Percentiles rank a stretch among this genome's conserved stretches.
Conservation (phyloP, 257 asterid species). For the Salvia miltiorrhiza region DNA sequence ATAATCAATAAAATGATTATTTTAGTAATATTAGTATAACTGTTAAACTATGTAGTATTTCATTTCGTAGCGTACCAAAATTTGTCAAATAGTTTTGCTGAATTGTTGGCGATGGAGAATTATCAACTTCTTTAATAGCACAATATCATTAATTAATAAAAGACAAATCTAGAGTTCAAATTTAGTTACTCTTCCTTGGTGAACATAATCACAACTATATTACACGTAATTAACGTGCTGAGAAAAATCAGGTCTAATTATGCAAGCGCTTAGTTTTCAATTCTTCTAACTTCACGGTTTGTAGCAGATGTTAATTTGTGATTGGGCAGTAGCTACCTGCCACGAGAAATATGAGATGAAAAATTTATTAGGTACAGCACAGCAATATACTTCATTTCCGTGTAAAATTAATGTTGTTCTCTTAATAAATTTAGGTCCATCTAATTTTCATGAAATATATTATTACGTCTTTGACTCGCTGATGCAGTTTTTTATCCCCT, state of each 20-base stretch:
- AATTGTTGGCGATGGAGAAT: too few species aligned
- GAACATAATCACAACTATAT: not conserved
- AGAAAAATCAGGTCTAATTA: not conserved
- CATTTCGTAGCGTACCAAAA: too few species aligned
- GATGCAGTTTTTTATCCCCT: not conserved
- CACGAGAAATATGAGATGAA: not conserved
- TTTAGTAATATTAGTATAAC: too few species aligned
- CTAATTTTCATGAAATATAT: not conserved
- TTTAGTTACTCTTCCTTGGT: not conserved
- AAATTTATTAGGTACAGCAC: not conserved
- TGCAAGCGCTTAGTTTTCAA: not conserved
- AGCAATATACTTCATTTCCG: not conserved
- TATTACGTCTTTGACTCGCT: conserved; percentile 1
- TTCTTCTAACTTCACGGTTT: not conserved
- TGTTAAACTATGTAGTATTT: too few species aligned
- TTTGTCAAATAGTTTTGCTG: too few species aligned
- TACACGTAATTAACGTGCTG: not conserved
- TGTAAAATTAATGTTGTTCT: not conserved
- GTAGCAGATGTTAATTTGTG: not conserved
- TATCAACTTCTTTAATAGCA: not conserved
- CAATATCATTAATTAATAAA: not conserved
- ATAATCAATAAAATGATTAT: too few species aligned
- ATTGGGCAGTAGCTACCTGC: not conserved
- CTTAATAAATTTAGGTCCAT: not conserved
- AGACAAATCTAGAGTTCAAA: not conserved